Evolutionary conservation across 148 eudicot genomes (phyloP).

Genomic region (Polygonum aviculare): DNA sequence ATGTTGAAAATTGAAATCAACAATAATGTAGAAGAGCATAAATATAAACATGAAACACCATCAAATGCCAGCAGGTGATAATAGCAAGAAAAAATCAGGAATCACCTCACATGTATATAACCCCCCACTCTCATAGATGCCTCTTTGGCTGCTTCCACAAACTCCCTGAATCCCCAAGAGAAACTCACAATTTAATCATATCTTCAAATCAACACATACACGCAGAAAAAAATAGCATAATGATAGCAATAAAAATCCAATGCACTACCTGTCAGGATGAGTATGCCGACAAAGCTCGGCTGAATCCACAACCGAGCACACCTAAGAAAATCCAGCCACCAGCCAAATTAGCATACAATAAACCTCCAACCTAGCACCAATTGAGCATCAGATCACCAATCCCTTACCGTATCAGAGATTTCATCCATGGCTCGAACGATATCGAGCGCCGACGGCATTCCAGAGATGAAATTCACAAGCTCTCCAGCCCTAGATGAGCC

Average conservation of each 20-base stretch:
- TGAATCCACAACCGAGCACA: slow-evolving; percentile 84
- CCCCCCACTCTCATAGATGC: slow-evolving; percentile 80
- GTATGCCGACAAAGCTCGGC: slow-evolving; percentile 87
- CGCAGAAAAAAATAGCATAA: neutral
- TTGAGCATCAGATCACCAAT: neutral
- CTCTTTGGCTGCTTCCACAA: slow-evolving; percentile 63
- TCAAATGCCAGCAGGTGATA: neutral
- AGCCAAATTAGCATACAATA: neutral
- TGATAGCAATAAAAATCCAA: neutral
- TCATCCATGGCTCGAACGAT: slow-evolving; percentile 80
- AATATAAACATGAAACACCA: neutral
- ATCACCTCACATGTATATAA: slow-evolving; percentile 99
- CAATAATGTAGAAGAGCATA: neutral
- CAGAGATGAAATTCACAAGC: slow-evolving; percentile 55
- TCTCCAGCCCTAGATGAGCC: slow-evolving; percentile 60
- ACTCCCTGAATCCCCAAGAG: slow-evolving; percentile 40
- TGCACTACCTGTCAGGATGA: slow-evolving; percentile 76
- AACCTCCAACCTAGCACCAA: neutral
- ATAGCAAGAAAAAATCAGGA: slow-evolving; percentile 19
- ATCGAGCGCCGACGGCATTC: slow-evolving; percentile 63
- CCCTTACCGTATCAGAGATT: slow-evolving; percentile 72
- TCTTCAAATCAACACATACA: neutral
- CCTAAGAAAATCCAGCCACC: slow-evolving; percentile 25
- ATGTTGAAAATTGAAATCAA: neutral
- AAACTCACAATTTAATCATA: neutral